Conservation (phyloP, 352 stramenopile species). For the Phytophthora pseudosyringae region DNA sequence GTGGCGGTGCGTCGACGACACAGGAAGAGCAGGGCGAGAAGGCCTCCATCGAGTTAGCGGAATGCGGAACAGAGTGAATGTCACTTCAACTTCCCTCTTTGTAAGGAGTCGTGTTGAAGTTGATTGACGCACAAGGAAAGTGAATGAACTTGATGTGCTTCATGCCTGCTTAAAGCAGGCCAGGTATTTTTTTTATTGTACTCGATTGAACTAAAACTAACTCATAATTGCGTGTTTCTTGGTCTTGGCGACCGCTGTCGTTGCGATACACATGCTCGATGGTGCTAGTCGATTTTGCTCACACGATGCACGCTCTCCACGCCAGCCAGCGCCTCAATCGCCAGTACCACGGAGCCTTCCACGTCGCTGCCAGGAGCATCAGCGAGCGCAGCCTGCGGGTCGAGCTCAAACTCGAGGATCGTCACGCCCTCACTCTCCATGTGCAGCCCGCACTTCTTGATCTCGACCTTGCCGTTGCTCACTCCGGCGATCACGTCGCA, state of each 20-base stretch:
- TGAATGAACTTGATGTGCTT: constrained; percentile 11
- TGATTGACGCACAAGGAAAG: neutral
- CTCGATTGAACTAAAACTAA: constrained; percentile 41
- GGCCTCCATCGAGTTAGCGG: neutral
- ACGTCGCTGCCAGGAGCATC: constrained; percentile 29
- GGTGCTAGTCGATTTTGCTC: constrained; percentile 29
- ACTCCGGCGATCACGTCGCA: constrained; percentile 78
- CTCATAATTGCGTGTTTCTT: constrained; percentile 36
- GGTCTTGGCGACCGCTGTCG: neutral
- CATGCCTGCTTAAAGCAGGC: constrained; percentile 20
- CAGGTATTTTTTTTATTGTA: constrained; percentile 45
- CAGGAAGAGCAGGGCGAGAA: neutral
- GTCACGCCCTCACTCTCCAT: constrained; percentile 74
- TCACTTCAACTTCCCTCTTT: constrained; percentile 25
- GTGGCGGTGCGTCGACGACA: neutral
- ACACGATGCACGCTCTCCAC: constrained; percentile 53
- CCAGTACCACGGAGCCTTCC: constrained; percentile 42
- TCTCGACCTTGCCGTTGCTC: constrained; percentile 69
- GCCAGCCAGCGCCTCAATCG: constrained; percentile 51
- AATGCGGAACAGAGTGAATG: constrained; percentile 29
- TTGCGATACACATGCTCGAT: neutral
- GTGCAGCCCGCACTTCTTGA: constrained; percentile 84
- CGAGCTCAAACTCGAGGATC: constrained; percentile 81
- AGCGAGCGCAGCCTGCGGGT: constrained; percentile 43
- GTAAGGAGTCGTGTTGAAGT: neutral